These are phyloP conservation scores for Cryptococcus wingfieldii DNA, from an alignment of 1,284 basidiomycete species.

Conservation along the genomic window DNA sequence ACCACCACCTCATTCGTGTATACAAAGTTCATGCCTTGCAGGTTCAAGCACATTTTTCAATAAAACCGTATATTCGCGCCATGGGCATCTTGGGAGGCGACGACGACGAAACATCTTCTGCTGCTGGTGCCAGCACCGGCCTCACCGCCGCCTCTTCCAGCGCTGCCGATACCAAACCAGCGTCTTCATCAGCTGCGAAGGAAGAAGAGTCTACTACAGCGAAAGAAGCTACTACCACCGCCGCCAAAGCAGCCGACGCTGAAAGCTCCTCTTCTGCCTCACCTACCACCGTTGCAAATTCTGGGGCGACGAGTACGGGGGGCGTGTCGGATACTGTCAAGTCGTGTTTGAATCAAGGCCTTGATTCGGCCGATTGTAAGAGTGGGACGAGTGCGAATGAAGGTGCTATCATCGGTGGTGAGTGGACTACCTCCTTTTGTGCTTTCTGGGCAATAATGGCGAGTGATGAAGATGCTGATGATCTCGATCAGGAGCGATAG, in stretches of 20 bases:
- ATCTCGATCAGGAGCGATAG: background rate
- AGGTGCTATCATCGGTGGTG: slow-evolving; percentile 5
- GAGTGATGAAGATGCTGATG: background rate
- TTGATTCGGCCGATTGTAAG: slow-evolving; percentile 6
- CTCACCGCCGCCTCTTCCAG: background rate
- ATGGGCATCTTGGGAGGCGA: slow-evolving; percentile 1
- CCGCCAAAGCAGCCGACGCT: background rate
- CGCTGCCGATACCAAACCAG: background rate
- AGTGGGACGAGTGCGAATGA: slow-evolving; percentile 4
- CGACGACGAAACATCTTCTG: background rate
- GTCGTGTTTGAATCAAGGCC: slow-evolving; percentile 6
- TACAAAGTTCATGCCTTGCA: too few relatives aligned
- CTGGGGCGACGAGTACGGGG: background rate
- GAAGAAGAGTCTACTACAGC: background rate
- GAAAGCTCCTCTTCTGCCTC: background rate
- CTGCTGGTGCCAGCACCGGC: background rate
- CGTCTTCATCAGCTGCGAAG: background rate
- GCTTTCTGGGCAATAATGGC: background rate
- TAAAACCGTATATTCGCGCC: background rate
- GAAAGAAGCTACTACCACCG: background rate
- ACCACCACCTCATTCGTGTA: too few relatives aligned
- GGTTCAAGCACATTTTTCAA: background rate
- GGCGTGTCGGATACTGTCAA: slow-evolving; percentile 3
- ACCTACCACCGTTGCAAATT: background rate
- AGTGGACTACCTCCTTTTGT: background rate